phyloP scores from a whole-genome alignment of 257 asterid species.

The Solanum tarijense region DNA sequence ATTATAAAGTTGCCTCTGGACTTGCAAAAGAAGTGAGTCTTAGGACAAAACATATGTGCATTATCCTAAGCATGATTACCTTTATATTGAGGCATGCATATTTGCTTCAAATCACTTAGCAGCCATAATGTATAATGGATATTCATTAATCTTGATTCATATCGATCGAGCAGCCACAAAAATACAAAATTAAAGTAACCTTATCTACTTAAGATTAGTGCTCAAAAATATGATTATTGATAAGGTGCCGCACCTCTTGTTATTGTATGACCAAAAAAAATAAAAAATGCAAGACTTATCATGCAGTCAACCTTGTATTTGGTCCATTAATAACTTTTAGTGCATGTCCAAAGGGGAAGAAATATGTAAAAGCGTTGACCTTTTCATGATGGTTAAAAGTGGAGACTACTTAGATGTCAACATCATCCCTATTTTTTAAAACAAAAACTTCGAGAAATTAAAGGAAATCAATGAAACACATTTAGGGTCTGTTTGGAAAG shows the following conservation, averaged over 20 bases:
- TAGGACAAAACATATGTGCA: background rate
- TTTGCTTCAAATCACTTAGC: background rate
- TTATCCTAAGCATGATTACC: background rate
- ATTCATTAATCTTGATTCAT: background rate
- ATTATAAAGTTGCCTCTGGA: background rate
- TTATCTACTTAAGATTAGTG: background rate
- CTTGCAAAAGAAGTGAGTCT: background rate
- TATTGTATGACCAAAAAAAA: background rate
- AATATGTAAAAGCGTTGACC: background rate
- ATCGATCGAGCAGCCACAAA: background rate
- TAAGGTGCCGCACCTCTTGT: background rate
- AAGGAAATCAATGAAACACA: too few species aligned
- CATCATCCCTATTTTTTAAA: too few species aligned
- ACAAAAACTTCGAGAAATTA: too few species aligned
- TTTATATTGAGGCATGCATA: background rate
- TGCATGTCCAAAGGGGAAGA: background rate
- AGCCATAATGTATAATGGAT: background rate
- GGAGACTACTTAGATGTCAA: background rate
- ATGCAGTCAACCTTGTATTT: background rate
- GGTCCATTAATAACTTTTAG: background rate
- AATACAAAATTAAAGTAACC: background rate
- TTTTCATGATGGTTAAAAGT: too few species aligned
- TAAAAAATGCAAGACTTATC: background rate
- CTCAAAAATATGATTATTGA: background rate
- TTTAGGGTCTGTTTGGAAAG: too few species aligned